Evolutionary conservation across 202 grass and related monocot genomes (phyloP).

Genomic region (Zoysia matrella): DNA sequence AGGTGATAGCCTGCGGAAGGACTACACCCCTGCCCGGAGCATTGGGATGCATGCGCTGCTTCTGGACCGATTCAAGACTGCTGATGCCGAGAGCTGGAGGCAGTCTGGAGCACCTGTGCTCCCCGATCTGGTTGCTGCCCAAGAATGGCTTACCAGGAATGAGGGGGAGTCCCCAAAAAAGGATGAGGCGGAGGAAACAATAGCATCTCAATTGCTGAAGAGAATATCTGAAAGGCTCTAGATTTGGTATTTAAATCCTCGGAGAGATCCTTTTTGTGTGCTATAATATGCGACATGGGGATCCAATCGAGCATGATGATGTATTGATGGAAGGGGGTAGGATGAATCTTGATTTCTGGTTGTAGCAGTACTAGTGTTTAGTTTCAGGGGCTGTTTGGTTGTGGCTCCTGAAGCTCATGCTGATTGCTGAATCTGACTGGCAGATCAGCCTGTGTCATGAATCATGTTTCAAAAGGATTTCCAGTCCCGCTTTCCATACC

Average conservation of each 20-base stretch:
- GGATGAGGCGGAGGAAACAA: slow-evolving; percentile 29
- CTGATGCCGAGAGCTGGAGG: slow-evolving; percentile 75
- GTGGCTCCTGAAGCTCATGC: background rate
- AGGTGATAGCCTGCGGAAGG: slow-evolving; percentile 91
- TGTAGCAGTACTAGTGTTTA: slow-evolving; percentile 15
- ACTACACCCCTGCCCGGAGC: slow-evolving; percentile 67
- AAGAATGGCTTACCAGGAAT: slow-evolving; percentile 70
- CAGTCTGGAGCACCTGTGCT: slow-evolving; percentile 41
- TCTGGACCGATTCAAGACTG: slow-evolving; percentile 83
- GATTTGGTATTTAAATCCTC: background rate
- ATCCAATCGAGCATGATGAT: background rate
- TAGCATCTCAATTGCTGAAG: slow-evolving; percentile 25
- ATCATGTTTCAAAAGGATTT: slow-evolving; percentile 6
- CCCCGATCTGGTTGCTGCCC: slow-evolving; percentile 55
- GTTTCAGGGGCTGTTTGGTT: slow-evolving; percentile 13
- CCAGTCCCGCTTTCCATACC: background rate
- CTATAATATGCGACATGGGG: background rate
- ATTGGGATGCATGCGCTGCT: slow-evolving; percentile 80
- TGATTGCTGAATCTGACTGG: slow-evolving; percentile 23
- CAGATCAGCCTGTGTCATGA: slow-evolving; percentile 19
- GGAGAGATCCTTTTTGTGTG: background rate
- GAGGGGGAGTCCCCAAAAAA: slow-evolving; percentile 19
- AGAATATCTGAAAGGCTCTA: slow-evolving; percentile 41
- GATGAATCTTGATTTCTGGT: slow-evolving; percentile 7
- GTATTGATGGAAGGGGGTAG: background rate